Conservation (phyloP, 177 flowering plant genomes). For the Tripterygium wilfordii region DNA sequence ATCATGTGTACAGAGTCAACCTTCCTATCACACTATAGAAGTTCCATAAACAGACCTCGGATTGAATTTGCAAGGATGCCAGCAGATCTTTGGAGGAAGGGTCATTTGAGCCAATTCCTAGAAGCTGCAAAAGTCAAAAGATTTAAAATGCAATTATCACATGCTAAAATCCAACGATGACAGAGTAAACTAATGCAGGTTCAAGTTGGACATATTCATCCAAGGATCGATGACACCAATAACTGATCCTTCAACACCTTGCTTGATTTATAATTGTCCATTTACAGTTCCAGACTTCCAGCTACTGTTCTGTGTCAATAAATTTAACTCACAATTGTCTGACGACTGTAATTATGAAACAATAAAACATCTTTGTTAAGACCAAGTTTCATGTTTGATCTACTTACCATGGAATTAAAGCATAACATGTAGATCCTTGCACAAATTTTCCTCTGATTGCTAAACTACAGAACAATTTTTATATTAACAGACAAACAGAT, state of each 20-base stretch:
- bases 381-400: too few species aligned
- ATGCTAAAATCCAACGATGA: not conserved
- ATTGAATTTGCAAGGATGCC: conserved; percentile 4
- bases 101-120: conserved; percentile 3
- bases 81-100: not conserved
- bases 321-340: too few species aligned
- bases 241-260: conserved; percentile 5
- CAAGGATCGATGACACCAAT: conserved; percentile 4
- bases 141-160: not conserved
- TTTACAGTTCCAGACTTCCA: too few species aligned
- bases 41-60: not conserved
- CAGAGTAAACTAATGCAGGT: not conserved
- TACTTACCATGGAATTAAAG: too few species aligned
- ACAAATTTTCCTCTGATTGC: too few species aligned
- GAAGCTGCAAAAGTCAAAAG: not conserved
- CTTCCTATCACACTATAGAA: not conserved
- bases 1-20: not conserved
- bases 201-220: not conserved
- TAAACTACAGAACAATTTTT: too few species aligned
- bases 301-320: too few species aligned
- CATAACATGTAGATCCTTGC: too few species aligned
- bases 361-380: too few species aligned
- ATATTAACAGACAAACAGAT: too few species aligned
- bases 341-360: too few species aligned
- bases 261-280: too few species aligned